Evolutionary conservation across 1,284 basidiomycete species (phyloP).

Genomic region (Pyrrhoderma noxium): DNA sequence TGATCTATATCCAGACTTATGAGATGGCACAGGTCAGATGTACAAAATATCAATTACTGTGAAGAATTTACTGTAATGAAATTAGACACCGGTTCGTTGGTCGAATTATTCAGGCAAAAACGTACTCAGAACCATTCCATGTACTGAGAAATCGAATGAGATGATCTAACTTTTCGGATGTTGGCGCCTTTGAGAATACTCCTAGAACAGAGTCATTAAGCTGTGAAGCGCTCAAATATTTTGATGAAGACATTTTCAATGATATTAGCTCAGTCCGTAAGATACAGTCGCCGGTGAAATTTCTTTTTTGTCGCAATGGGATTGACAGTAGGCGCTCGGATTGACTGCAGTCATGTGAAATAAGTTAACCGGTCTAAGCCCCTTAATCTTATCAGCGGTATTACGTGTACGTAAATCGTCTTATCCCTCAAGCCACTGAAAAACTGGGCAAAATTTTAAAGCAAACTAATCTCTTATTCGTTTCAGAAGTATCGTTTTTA

Average conservation of each 20-base stretch:
- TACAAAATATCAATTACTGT: constrained; percentile 39
- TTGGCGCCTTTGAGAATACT: constrained; percentile 47
- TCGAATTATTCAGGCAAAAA: constrained; percentile 21
- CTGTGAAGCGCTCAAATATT: constrained; percentile 31
- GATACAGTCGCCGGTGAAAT: too few relatives aligned
- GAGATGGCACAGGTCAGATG: constrained; percentile 2
- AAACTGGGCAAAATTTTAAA: too few relatives aligned
- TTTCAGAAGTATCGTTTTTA: too few relatives aligned
- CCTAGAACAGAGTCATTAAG: constrained; percentile 59
- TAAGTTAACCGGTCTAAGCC: background rate
- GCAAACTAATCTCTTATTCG: too few relatives aligned
- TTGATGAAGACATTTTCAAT: constrained; percentile 26
- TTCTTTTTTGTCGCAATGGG: too few relatives aligned
- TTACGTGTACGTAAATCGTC: too few relatives aligned
- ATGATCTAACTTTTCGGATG: constrained; percentile 60
- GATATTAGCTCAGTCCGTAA: background rate
- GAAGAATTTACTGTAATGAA: constrained; percentile 57
- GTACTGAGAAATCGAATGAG: constrained; percentile 66
- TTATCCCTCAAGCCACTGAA: too few relatives aligned
- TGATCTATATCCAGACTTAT: constrained; percentile 36
- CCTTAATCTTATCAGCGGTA: too few relatives aligned
- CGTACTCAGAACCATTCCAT: constrained; percentile 79
- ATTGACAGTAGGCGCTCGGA: too few relatives aligned
- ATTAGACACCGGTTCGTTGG: constrained; percentile 6
- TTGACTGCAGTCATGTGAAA: background rate